phyloP scores from a whole-genome alignment of 2,329 filamentous ascomycete species.

The Neonectria magnoliae region DNA sequence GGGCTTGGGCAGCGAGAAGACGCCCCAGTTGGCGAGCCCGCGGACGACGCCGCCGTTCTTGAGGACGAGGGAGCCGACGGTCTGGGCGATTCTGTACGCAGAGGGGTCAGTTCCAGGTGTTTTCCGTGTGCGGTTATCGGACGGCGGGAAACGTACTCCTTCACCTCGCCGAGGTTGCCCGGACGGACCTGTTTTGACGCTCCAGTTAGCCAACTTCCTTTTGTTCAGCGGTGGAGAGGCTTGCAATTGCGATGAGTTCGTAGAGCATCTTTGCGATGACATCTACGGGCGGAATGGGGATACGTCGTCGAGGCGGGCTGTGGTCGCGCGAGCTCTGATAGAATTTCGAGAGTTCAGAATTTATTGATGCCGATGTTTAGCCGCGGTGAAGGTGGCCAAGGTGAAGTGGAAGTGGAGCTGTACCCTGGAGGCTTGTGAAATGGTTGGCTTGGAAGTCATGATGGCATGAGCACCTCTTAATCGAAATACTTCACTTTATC shows the following conservation, averaged over 20 bases:
- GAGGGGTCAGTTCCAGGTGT: slow-evolving; percentile 21
- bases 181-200: slow-evolving; percentile 78
- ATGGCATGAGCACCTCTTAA: not conserved
- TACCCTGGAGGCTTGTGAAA: not conserved
- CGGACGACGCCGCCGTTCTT: slow-evolving; percentile 88
- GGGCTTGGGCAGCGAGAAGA: slow-evolving; percentile 85
- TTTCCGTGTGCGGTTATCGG: not conserved
- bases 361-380: slow-evolving; percentile 42
- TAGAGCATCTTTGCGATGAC: slow-evolving; percentile 80
- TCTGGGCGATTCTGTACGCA: slow-evolving; percentile 79
- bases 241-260: slow-evolving; percentile 94
- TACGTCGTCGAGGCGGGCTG: slow-evolving; percentile 26
- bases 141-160: slow-evolving; percentile 74
- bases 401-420: slow-evolving; percentile 22
- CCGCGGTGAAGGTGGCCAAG: slow-evolving; percentile 41
- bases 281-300: slow-evolving; percentile 38
- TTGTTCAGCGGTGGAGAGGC: too few species aligned
- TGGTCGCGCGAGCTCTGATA: slow-evolving; percentile 29
- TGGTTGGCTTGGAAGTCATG: not conserved
- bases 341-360: slow-evolving; percentile 36
- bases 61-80: slow-evolving; percentile 84
- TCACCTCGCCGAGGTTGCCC: slow-evolving; percentile 88
- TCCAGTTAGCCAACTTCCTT: slow-evolving; percentile 18
- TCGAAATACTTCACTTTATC: too few species aligned
- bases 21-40: slow-evolving; percentile 94